Evolutionary conservation across 768 basidiomycete genomes (phyloP).

Genomic region (Tulasnella calospora): DNA sequence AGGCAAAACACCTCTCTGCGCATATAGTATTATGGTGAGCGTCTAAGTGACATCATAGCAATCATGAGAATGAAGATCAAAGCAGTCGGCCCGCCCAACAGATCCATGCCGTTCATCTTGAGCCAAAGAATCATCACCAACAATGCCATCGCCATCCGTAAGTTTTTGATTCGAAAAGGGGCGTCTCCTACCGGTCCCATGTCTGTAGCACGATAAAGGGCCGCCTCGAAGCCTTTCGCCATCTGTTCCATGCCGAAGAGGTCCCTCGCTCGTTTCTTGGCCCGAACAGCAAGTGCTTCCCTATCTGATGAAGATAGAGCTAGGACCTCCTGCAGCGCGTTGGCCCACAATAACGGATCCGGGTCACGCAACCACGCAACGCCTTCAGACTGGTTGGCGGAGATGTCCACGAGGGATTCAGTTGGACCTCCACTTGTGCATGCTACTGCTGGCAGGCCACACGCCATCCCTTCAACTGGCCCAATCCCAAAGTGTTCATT

Average conservation of each 20-base stretch:
- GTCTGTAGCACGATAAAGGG: constrained; percentile 50
- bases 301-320: constrained; percentile 40
- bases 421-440: constrained; percentile 84
- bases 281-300: constrained; percentile 48
- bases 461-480: constrained; percentile 91
- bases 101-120: neutral
- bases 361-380: constrained; percentile 79
- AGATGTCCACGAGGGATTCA: constrained; percentile 65
- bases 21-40: neutral
- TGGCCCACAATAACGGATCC: constrained; percentile 61
- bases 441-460: constrained; percentile 83
- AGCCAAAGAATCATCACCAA: constrained; percentile 12
- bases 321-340: constrained; percentile 56
- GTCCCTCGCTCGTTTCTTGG: constrained; percentile 55
- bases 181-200: constrained; percentile 48
- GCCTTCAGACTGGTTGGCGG: constrained; percentile 32
- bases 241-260: constrained; percentile 76
- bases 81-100: neutral
- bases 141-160: neutral
- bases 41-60: neutral
- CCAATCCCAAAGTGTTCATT: constrained; percentile 99
- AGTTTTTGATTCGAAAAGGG: neutral
- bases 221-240: constrained; percentile 54
- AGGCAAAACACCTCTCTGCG: neutral
- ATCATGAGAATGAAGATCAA: neutral